Evolutionary conservation across 305 asterid genomes (phyloP).

Genomic region (Fraxinus latifolia): DNA sequence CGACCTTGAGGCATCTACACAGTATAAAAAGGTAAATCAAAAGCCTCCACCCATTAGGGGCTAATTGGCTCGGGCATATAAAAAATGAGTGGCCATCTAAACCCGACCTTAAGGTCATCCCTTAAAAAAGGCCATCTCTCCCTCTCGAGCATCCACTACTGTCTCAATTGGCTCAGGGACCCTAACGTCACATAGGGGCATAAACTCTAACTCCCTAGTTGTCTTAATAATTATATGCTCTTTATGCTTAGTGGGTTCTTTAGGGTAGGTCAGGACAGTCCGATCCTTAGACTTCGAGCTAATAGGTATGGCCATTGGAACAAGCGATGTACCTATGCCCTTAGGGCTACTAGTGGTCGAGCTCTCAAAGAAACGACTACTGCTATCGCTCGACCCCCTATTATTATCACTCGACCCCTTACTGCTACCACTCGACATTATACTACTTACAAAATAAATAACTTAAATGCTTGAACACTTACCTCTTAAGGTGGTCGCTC

Average conservation of each 20-base stretch:
- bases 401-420: background rate
- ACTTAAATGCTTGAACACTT: background rate
- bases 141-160: background rate
- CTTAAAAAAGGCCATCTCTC: background rate
- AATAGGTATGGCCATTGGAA: background rate
- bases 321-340: background rate
- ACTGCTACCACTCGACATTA: background rate
- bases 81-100: background rate
- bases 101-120: background rate
- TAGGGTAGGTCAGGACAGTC: background rate
- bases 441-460: background rate
- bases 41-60: background rate
- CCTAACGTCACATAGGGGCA: background rate
- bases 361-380: background rate
- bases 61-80: background rate
- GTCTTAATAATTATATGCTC: background rate
- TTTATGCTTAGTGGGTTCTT: background rate
- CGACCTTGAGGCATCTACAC: background rate
- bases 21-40: no score
- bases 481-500: background rate
- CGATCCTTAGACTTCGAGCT: background rate
- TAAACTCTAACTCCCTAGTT: background rate
- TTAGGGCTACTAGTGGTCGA: background rate
- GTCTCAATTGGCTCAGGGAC: background rate
- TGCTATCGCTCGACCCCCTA: background rate